Evolutionary conservation across 371 early-diverging fungal species (phyloP).

Genomic region (Coemansia sp.): DNA sequence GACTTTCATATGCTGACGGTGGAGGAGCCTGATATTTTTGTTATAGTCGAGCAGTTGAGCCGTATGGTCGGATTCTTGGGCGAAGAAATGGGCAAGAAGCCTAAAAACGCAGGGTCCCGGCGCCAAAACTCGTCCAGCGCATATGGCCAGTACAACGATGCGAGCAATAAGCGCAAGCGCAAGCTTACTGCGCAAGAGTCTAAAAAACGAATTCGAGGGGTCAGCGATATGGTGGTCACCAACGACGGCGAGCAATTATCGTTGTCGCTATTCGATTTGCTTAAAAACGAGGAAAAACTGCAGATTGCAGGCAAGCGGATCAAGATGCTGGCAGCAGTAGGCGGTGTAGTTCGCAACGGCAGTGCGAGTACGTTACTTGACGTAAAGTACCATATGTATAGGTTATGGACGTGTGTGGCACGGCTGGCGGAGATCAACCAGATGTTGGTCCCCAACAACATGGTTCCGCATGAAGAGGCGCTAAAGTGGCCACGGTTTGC

Average conservation of each 20-base stretch:
- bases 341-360: constrained; percentile 29
- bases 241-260: constrained; percentile 25
- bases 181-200: not conserved
- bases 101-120: not conserved
- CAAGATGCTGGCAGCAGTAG: constrained; percentile 36
- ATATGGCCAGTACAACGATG: not conserved
- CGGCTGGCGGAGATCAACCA: constrained; percentile 2
- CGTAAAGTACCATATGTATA: constrained; percentile 38
- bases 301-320: constrained; percentile 33
- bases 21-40: not conserved
- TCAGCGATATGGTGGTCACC: constrained; percentile 3
- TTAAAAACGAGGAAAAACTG: constrained; percentile 39
- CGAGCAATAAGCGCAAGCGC: constrained; percentile 24
- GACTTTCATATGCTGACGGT: not conserved
- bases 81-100: not conserved
- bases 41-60: constrained; percentile 7
- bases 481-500: constrained; percentile 15
- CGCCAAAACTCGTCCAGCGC: not conserved
- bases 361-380: constrained; percentile 8
- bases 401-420: constrained; percentile 43
- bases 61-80: constrained; percentile 2
- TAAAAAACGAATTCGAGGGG: not conserved
- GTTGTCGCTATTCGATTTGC: constrained; percentile 25
- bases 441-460: constrained; percentile 1
- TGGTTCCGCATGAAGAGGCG: not conserved